phyloP scores from a whole-genome alignment of 2,329 filamentous ascomycete genomes.

The Alternaria atra region DNA sequence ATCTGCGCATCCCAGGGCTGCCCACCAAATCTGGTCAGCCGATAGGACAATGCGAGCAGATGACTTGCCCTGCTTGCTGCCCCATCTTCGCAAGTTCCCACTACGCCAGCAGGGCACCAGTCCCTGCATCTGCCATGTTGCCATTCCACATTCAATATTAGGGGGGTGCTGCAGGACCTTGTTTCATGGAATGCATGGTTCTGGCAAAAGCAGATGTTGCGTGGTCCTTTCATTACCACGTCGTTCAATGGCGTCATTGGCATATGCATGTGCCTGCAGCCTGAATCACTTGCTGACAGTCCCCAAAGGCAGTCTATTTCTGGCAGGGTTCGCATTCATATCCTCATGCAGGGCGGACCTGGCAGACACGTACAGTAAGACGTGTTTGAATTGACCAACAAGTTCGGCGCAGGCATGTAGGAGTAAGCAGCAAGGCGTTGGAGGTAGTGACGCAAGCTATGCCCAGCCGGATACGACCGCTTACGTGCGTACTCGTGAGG shows the following conservation, averaged over 20 bases:
- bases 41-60: slow-evolving; percentile 49
- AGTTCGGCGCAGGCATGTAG: not conserved
- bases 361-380: slow-evolving; percentile 9
- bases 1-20: slow-evolving; percentile 40
- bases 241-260: slow-evolving; percentile 30
- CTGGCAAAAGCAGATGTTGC: slow-evolving; percentile 32
- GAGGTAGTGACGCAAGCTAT: not conserved
- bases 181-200: slow-evolving; percentile 30
- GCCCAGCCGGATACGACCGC: not conserved
- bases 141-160: slow-evolving; percentile 22
- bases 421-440: not conserved
- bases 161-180: slow-evolving; percentile 28
- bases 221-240: slow-evolving; percentile 38
- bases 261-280: slow-evolving; percentile 1
- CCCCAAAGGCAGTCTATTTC: no score
- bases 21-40: slow-evolving; percentile 32
- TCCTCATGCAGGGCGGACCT: not conserved
- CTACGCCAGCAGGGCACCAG: slow-evolving; percentile 16
- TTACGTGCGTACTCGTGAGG: not conserved
- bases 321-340: no score
- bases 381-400: slow-evolving; percentile 1
- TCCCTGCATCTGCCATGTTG: slow-evolving; percentile 29
- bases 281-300: no score
- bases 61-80: slow-evolving; percentile 28
- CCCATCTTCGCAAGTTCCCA: slow-evolving; percentile 22